Conservation (phyloP, 768 basidiomycete species). For the Phylloporus rhodoxanthus region DNA sequence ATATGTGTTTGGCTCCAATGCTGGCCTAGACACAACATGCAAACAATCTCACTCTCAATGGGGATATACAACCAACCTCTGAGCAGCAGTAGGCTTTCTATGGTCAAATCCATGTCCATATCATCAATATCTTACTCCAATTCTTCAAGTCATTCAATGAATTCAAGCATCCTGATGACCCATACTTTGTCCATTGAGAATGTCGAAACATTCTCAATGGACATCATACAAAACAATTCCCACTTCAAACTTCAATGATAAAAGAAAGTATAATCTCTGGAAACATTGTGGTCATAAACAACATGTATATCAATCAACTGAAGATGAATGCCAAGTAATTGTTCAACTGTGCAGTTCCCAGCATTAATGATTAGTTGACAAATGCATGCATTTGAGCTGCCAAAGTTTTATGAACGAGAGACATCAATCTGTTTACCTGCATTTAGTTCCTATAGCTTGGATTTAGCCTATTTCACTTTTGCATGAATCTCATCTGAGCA, state of each 20-base stretch:
- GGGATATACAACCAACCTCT: too few relatives aligned
- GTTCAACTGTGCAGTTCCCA: not conserved
- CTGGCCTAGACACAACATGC: not conserved
- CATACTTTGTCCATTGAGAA: not conserved
- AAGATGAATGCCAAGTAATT: not conserved
- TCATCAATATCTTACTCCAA: too few relatives aligned
- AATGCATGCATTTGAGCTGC: not conserved
- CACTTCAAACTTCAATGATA: not conserved
- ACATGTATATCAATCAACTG: slow-evolving; percentile 2
- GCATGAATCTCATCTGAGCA: slow-evolving; percentile 32
- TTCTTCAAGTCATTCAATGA: not conserved
- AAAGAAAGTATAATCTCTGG: slow-evolving; percentile 1
- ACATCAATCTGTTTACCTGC: not conserved
- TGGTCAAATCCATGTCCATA: too few relatives aligned
- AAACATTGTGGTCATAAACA: not conserved
- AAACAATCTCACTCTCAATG: not conserved
- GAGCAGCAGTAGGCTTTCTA: too few relatives aligned
- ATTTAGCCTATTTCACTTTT: slow-evolving; percentile 8
- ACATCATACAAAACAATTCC: not conserved
- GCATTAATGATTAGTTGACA: slow-evolving; percentile 1
- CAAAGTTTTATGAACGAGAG: not conserved
- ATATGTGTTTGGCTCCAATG: not conserved
- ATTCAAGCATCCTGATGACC: not conserved
- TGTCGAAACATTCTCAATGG: not conserved
- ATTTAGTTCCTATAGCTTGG: not conserved